Evolutionary conservation across 2,329 filamentous ascomycete genomes (phyloP).

Genomic region (Fusarium pseudonygamai): DNA sequence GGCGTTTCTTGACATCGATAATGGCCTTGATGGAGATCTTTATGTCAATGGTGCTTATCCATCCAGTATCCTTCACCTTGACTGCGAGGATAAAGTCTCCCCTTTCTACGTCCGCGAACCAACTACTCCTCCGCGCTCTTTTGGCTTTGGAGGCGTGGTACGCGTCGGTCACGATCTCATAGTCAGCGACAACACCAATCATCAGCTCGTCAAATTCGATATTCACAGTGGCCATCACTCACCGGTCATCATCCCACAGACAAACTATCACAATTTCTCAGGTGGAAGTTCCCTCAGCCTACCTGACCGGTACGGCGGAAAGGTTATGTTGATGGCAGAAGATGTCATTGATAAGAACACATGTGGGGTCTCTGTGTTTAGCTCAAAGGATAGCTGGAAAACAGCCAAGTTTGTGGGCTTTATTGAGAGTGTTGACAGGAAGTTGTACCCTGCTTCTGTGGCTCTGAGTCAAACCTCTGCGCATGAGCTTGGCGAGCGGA

Average conservation of each 20-base stretch:
- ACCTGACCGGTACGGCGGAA: not conserved
- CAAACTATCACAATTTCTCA: not conserved
- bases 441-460: not conserved
- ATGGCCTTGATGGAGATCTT: not conserved
- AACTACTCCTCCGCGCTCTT: accelerated
- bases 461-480: not conserved
- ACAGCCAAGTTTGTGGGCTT: not conserved
- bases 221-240: no score
- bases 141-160: not conserved
- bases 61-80: not conserved
- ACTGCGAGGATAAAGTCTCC: not conserved
- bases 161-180: not conserved
- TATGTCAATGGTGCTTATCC: not conserved
- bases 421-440: not conserved
- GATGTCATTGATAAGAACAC: not conserved
- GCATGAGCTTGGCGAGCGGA: not conserved
- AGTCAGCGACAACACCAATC: not conserved
- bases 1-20: not conserved
- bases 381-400: accelerated
- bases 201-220: not conserved
- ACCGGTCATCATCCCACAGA: not conserved
- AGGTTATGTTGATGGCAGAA: not conserved
- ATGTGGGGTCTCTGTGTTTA: not conserved
- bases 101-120: not conserved
- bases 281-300: not conserved